Conservation (phyloP, 1,284 basidiomycete species). For the Leccinum griseonigrum region DNA sequence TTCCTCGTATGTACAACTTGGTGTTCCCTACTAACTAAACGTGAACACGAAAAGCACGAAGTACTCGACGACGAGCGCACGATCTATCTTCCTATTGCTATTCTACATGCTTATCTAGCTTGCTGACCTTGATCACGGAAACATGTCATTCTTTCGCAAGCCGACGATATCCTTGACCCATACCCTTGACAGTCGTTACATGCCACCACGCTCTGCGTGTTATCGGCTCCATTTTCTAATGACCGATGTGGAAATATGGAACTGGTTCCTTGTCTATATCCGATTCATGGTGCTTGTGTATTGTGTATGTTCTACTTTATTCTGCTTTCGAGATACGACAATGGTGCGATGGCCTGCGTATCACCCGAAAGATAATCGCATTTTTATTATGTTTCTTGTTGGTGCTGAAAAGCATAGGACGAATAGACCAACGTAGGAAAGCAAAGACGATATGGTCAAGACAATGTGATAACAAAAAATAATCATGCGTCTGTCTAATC, state of each 20-base stretch:
- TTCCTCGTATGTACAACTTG: not conserved
- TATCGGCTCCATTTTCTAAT: constrained; percentile 7
- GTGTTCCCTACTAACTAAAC: constrained; percentile 5
- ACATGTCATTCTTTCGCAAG: constrained; percentile 30
- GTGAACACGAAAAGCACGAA: constrained; percentile 18
- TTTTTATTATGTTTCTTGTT: constrained; percentile 14
- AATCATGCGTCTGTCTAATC: constrained; percentile 22
- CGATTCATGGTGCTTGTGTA: constrained; percentile 26
- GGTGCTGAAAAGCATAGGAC: not conserved
- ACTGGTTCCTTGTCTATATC: constrained; percentile 28
- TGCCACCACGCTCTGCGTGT: constrained; percentile 16
- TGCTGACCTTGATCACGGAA: constrained; percentile 30
- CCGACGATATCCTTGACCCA: constrained; percentile 29
- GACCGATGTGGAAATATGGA: constrained; percentile 10
- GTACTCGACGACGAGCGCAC: constrained; percentile 31
- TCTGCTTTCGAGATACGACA: constrained; percentile 19
- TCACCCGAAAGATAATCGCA: constrained; percentile 24
- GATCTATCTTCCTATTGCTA: constrained; percentile 34
- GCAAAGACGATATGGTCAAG: not conserved
- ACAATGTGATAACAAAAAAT: constrained; percentile 2
- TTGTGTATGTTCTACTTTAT: constrained; percentile 34
- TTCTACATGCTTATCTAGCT: constrained; percentile 35
- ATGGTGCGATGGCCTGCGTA: constrained; percentile 10
- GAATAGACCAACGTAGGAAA: not conserved
- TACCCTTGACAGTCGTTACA: constrained; percentile 30